Base-by-base conservation (phyloP, 2,329 filamentous ascomycete species). In the Nemania sp. region DNA sequence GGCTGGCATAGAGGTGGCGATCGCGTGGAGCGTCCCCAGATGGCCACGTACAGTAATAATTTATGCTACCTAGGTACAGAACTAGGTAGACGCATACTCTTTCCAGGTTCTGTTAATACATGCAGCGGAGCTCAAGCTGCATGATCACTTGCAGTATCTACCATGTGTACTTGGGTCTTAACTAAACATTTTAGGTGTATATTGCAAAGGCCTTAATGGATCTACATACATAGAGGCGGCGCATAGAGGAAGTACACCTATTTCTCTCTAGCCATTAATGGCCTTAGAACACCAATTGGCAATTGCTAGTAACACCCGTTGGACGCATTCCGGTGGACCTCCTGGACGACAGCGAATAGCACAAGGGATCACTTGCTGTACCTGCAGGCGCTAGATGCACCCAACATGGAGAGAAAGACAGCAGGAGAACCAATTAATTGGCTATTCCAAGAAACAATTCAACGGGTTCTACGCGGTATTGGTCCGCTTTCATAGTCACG, bases 11-110 rank as follows among this genome's bases (percentile, higher is more conserved):
- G 38, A 43, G 59, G 41, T 54, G 62, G 58, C 55, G 38, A 56
- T 45, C 5, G 56, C 68, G 68, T 72, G 68, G 68, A 69, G 68
- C 60, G 26, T 64, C 41, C 54, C 27, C 59, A 52, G 57, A 41
- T 60, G 66, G 62, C 65, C 68, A 70, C 70, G 68, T 69, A 69
- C 68, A 68, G 60, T 64, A 67, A 60, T 60, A 60, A 63, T 43
- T 63, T 13, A 59, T 62, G 61, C 51, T 47, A n/a, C n/a, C n/a
- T n/a, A n/a, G n/a, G n/a, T n/a, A n/a, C n/a, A n/a, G n/a, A n/a
- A n/a, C n/a, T n/a, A n/a, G n/a, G n/a, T n/a, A 10, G 51, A 49
- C 59, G 41, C 47, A 49, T 51, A 41, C 52, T 53, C 35, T 45
- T 53, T 51, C 64, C 35, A 47, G 52, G 27, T 5, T 15, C 24